Percentiles rank a stretch among this genome's conserved stretches.
phyloP scores from a whole-genome alignment of 257 asterid genomes.

The Craterostigma plantagineum region DNA sequence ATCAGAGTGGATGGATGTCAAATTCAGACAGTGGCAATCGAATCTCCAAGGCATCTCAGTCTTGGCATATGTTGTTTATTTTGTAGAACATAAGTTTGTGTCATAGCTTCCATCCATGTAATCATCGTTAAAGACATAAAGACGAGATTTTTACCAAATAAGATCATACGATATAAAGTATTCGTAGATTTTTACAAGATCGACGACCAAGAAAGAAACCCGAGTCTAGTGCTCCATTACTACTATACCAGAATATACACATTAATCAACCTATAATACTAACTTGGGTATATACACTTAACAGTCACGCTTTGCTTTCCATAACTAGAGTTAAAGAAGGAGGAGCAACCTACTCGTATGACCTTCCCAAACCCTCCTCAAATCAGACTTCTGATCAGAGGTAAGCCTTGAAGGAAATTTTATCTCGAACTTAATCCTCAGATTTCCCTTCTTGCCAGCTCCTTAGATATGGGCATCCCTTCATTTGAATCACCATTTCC shows the following conservation, averaged over 20 bases:
- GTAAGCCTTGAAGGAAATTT: conserved; percentile 73
- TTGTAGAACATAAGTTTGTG: no score
- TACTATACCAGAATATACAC: conserved; percentile 47
- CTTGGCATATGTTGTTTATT: no score
- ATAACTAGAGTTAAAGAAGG: conserved; percentile 14
- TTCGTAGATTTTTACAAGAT: conserved; percentile 7
- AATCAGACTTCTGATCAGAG: conserved; percentile 61
- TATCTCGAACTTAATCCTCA: conserved; percentile 74
- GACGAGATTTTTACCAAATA: no score
- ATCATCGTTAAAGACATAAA: no score
- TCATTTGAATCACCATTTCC: conserved; percentile 51
- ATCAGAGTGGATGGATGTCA: no score
- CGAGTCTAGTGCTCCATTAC: conserved; percentile 6
- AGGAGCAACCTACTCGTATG: conserved; percentile 15
- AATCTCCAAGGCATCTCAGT: no score
- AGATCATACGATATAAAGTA: conserved; percentile 11
- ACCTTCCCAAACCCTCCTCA: conserved; percentile 70
- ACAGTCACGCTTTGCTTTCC: conserved; percentile 2
- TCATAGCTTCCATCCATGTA: no score
- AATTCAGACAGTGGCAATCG: no score
- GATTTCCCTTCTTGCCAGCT: conserved; percentile 57
- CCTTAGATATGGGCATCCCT: conserved; percentile 95
- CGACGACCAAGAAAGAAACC: neutral
- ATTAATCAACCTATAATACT: conserved; percentile 19
- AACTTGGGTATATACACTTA: conserved; percentile 35